These are phyloP conservation scores for Yarrowia alimentaria DNA, from an alignment of 805 yeast species.

Conservation along the genomic window DNA sequence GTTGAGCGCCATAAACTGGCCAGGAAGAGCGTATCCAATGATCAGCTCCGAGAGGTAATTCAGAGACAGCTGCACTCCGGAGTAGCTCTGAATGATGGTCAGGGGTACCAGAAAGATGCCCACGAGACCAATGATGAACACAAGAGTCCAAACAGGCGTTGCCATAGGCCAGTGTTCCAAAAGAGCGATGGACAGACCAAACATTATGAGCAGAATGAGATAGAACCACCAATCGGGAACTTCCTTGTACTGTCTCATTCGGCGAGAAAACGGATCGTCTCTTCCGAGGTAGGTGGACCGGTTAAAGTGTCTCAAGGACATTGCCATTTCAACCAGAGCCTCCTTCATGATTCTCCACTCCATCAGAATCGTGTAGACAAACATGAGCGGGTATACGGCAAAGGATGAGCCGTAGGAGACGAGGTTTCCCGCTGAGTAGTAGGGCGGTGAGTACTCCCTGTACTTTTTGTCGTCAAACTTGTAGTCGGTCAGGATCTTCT, in stretches of 20 bases:
- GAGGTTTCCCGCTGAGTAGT: conserved; percentile 51
- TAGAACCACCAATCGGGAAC: no score
- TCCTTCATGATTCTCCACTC: conserved; percentile 30
- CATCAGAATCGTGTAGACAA: conserved; percentile 26
- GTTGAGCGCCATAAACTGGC: conserved; percentile 59
- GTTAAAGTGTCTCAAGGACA: background rate
- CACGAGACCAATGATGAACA: conserved; percentile 54
- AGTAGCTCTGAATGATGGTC: conserved; percentile 56
- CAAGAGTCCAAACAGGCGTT: conserved; percentile 60
- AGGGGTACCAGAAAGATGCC: conserved; percentile 55
- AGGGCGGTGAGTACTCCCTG: conserved; percentile 61
- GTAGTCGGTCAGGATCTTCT: conserved; percentile 42
- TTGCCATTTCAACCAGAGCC: conserved; percentile 27
- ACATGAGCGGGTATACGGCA: conserved; percentile 49
- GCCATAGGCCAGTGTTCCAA: conserved; percentile 46
- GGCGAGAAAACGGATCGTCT: conserved; percentile 32
- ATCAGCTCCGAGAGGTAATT: conserved; percentile 62
- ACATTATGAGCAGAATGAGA: conserved; percentile 46
- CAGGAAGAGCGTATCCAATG: no score
- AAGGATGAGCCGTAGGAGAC: conserved; percentile 53
- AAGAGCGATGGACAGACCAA: conserved; percentile 36
- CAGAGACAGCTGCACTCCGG: conserved; percentile 55
- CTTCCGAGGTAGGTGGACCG: background rate
- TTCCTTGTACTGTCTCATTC: conserved; percentile 57
- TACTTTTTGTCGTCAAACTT: conserved; percentile 48